phyloP scores from a whole-genome alignment of 2,329 filamentous ascomycete genomes.

The Talaromyces pinophilus region DNA sequence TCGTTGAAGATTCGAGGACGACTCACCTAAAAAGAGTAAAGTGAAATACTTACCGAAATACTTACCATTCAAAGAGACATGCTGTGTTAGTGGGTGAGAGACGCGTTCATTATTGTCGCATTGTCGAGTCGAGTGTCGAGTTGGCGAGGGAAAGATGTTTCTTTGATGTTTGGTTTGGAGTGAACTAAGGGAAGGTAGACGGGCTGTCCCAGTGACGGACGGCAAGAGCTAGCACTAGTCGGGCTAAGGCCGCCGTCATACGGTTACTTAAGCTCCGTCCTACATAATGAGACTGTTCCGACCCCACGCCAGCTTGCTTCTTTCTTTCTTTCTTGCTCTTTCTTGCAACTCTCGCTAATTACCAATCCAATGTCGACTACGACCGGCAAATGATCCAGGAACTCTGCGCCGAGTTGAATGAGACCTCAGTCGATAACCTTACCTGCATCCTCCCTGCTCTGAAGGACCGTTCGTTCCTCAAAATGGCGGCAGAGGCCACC shows the following conservation, averaged over 20 bases:
- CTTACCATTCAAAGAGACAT: conserved; percentile 5
- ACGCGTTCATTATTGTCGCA: conserved; percentile 5
- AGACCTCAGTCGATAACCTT: conserved; percentile 17
- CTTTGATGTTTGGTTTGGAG: neutral
- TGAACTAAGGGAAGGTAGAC: neutral
- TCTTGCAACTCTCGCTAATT: neutral
- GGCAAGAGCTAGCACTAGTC: neutral
- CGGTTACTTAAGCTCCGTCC: neutral
- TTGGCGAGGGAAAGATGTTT: neutral
- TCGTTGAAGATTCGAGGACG: neutral
- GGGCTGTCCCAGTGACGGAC: conserved; percentile 12
- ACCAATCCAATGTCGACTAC: neutral
- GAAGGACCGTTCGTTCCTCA: conserved; percentile 20
- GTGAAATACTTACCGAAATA: conserved; percentile 4
- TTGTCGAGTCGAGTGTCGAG: neutral
- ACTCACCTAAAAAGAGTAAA: conserved; percentile 5
- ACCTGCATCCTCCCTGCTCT: conserved; percentile 18
- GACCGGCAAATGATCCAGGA: conserved; percentile 19
- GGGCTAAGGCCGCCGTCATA: neutral
- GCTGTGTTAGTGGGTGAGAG: neutral
- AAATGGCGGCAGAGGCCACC: conserved; percentile 50
- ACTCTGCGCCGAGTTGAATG: conserved; percentile 22
- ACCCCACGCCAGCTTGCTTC: conserved; percentile 4
- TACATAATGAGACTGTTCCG: neutral
- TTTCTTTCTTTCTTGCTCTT: conserved; percentile 3